Percentiles rank a stretch among this genome's conserved stretches.
Conservation (phyloP, 306 rosid genomes). For the Castanospermum australe region DNA sequence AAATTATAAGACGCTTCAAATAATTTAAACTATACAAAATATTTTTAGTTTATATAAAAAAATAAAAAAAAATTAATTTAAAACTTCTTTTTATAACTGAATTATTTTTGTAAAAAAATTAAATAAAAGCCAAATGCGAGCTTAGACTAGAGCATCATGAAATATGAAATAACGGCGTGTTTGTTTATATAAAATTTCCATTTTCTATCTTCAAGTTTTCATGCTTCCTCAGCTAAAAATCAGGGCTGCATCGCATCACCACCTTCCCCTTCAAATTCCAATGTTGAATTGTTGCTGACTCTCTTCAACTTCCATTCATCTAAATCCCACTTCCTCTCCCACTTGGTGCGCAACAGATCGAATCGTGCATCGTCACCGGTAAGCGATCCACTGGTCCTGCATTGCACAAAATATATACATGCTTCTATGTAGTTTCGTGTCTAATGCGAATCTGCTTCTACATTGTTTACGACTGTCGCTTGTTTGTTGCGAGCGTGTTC, state of each 20-base stretch:
- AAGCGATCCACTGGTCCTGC: constrained; percentile 26
- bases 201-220: no score
- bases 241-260: not conserved
- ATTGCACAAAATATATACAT: not conserved
- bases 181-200: not conserved
- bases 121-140: no score
- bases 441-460: not conserved
- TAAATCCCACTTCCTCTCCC: constrained; percentile 3
- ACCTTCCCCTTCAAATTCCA: not conserved
- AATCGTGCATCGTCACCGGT: constrained; percentile 21
- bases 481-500: not conserved
- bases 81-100: no score
- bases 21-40: no score
- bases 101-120: no score
- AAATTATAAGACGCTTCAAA: no score
- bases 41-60: no score
- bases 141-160: no score
- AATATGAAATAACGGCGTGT: not conserved
- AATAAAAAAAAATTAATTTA: no score
- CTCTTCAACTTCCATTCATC: constrained; percentile 10
- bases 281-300: constrained; percentile 4
- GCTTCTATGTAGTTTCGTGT: not conserved
- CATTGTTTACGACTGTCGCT: not conserved
- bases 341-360: constrained; percentile 29
- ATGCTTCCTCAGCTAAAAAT: no score